Evolutionary conservation across 257 asterid species (phyloP).

Genomic region (Solanum paucissectum): DNA sequence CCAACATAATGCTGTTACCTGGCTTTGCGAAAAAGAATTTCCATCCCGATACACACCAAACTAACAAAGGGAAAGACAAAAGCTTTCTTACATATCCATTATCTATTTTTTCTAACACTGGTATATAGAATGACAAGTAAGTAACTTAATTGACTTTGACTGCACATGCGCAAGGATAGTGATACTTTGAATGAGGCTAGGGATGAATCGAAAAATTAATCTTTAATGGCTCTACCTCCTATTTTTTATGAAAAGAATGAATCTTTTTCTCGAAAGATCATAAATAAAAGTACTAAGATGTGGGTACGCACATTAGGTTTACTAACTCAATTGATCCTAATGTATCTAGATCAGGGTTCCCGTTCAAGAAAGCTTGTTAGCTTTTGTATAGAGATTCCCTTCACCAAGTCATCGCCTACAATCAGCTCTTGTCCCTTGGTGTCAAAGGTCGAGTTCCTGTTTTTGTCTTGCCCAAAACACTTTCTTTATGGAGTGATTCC

Average conservation of each 20-base stretch:
- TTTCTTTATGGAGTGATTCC: background rate
- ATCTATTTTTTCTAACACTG: background rate
- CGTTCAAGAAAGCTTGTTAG: too few relatives aligned
- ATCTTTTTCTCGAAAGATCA: background rate
- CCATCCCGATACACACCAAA: background rate
- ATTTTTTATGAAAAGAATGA: background rate
- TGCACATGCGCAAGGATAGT: background rate
- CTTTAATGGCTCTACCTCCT: background rate
- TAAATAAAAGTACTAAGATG: background rate
- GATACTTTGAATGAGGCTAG: background rate
- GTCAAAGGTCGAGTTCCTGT: background rate
- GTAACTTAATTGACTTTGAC: background rate
- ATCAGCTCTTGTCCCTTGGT: background rate
- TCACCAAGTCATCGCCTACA: background rate
- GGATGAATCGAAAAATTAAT: background rate
- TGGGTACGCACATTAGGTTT: background rate
- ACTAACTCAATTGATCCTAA: background rate
- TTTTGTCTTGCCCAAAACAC: background rate
- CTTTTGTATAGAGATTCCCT: background rate
- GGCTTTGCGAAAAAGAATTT: background rate
- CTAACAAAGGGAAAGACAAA: background rate
- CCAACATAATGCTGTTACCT: background rate
- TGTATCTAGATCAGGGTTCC: too few relatives aligned
- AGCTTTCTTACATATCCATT: background rate
- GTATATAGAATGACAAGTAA: background rate